A percentile compares a stretch with the other conserved stretches of the same genome.
Conservation (phyloP, 169 alveolate species). For the Eimeria maxima region DNA sequence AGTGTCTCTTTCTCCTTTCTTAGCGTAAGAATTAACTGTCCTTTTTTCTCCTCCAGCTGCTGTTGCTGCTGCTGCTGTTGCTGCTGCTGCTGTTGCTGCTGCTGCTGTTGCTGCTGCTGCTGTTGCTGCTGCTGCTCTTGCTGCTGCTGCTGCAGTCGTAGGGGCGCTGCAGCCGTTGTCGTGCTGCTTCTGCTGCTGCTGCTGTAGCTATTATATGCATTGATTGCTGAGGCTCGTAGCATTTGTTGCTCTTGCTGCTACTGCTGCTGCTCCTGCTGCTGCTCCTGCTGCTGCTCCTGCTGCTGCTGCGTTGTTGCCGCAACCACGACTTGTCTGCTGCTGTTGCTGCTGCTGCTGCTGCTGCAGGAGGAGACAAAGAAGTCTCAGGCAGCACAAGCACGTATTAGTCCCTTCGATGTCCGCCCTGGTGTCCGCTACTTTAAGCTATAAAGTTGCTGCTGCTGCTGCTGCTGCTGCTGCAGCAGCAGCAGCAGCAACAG, state of each 20-base stretch:
- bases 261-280: not conserved
- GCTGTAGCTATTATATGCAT: not conserved
- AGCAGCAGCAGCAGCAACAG: not conserved
- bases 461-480: not conserved
- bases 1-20: not conserved
- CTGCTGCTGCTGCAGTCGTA: not conserved
- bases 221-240: not conserved
- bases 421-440: conserved; percentile 50
- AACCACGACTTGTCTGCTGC: not conserved
- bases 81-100: not conserved
- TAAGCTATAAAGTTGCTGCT: not conserved
- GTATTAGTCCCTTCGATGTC: conserved; percentile 3
- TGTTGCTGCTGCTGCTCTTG: conserved; percentile 4
- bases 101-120: not conserved
- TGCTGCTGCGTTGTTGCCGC: not conserved
- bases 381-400: conserved; percentile 34
- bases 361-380: conserved; percentile 52
- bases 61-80: not conserved
- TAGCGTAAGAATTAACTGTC: not conserved
- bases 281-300: conserved; percentile 5
- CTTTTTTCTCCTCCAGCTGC: not conserved
- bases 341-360: not conserved
- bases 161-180: too few species aligned
- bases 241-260: not conserved
- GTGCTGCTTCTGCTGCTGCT: not conserved